Evolutionary conservation across 345 rosid genomes (phyloP).

Genomic region (Brassica rapa): DNA sequence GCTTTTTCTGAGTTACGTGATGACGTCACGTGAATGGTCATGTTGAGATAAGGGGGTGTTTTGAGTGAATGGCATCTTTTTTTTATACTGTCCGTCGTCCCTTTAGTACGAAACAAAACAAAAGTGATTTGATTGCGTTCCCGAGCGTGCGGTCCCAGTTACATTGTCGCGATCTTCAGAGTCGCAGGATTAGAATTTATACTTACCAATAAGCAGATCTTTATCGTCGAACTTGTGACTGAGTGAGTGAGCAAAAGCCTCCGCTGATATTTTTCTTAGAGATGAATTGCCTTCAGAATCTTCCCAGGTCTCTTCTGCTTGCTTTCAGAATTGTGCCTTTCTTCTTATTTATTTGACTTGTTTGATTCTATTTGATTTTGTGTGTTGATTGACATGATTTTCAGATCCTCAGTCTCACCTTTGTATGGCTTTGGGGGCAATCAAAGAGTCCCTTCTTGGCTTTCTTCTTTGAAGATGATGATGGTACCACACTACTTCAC

Average conservation of each 20-base stretch:
- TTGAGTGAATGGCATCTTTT: too few relatives aligned
- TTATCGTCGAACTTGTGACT: not conserved
- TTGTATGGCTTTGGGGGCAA: constrained; percentile 44
- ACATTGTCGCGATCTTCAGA: not conserved
- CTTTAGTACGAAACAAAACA: not conserved
- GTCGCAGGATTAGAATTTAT: not conserved
- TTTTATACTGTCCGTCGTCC: not conserved
- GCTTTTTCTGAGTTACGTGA: too few relatives aligned
- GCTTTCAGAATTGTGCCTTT: not conserved
- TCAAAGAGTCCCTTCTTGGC: constrained; percentile 42
- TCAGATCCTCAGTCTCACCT: constrained; percentile 64
- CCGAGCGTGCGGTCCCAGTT: not conserved
- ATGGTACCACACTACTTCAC: constrained; percentile 30
- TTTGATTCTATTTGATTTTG: not conserved
- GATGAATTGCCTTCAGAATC: constrained; percentile 65
- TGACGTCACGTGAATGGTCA: too few relatives aligned
- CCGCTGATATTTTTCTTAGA: not conserved
- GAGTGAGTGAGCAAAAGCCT: not conserved
- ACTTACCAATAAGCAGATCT: not conserved
- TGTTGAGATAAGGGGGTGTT: too few relatives aligned
- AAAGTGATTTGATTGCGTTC: not conserved
- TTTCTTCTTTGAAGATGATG: constrained; percentile 32
- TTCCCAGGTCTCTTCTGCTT: constrained; percentile 44
- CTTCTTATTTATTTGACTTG: not conserved
- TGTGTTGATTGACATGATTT: constrained; percentile 4